These are phyloP conservation scores for Trypanosoma theileri DNA, from an alignment of 208 protist species.

Conservation along the genomic window DNA sequence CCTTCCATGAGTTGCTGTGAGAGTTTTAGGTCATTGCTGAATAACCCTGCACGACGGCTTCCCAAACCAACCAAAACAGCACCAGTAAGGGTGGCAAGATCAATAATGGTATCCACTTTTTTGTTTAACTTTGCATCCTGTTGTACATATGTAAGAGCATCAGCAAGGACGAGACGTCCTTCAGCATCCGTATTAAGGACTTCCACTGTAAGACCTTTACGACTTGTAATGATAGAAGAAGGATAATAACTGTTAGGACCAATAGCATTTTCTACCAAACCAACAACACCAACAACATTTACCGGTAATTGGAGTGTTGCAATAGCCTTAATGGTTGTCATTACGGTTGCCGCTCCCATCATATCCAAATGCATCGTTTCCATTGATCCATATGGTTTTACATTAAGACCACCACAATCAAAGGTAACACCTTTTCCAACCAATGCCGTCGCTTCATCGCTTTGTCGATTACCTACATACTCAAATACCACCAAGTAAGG, in stretches of 20 bases:
- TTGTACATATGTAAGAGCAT: conserved; percentile 88
- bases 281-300: conserved; percentile 79
- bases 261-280: conserved; percentile 89
- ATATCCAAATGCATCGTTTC: conserved; percentile 93
- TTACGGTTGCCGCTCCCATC: conserved; percentile 86
- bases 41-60: conserved; percentile 72
- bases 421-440: conserved; percentile 93
- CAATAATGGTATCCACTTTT: conserved; percentile 71
- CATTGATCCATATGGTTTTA: conserved; percentile 91
- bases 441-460: conserved; percentile 45
- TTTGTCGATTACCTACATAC: conserved; percentile 67
- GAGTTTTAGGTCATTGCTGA: conserved; percentile 49
- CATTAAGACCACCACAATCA: conserved; percentile 88
- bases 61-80: conserved; percentile 80
- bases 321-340: conserved; percentile 74
- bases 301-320: conserved; percentile 60
- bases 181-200: conserved; percentile 92
- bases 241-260: conserved; percentile 74
- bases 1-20: conserved; percentile 44
- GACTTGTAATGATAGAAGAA: conserved; percentile 79
- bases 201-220: conserved; percentile 84
- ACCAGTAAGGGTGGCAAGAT: conserved; percentile 91
- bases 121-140: conserved; percentile 54
- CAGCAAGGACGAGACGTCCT: conserved; percentile 89
- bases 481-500: conserved; percentile 80